Base-by-base conservation (phyloP, 2,329 filamentous ascomycete genomes). In the Sclerotinia spermophila region DNA sequence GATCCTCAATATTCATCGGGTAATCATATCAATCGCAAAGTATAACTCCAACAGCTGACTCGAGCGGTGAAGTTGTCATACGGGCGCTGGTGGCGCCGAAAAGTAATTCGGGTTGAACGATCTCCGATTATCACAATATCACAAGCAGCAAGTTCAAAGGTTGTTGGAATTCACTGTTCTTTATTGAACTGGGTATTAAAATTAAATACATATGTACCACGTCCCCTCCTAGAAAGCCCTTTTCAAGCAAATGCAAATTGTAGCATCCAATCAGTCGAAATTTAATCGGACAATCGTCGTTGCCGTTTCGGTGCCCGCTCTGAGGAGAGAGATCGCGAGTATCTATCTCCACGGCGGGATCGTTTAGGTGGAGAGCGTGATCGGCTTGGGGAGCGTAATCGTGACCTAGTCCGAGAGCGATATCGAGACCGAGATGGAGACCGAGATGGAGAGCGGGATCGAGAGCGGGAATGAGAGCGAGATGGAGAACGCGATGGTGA, bases 381-480 rank as follows among this genome's bases (percentile, higher is more conserved):
- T 35, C 74, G 69, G 24, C 69, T 70, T 48, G 65, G 27, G 27
- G 64, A 70, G 48, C 48, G 48, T 5, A n/a, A 53, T 15, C 48
- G 48, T 27, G 48, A 27, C 48, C 48, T 53, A 53, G 48, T 53
- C 48, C 48, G 48, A 53, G 48, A 53, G 13, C 48, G 48, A 27
- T 53, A 53, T 27, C 48, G 48, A 53, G 48, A 53, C 13, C 48
- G 48, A 53, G 27, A 53, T 17, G n/a, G n/a, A 53, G 48, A 53
- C 13, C 74, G 71, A 21, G 73, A 72, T 35, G 75, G 74, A 24
- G 76, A 73, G 27, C 72, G 35, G 30, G 76, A 76, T 30, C 74
- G 68, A 27, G 71, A 72, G 42, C 68, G 13, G n/a, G 62, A 70
- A 24, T n/a, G 48, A 53, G 48, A 53, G 17, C 27, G 8, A 53